Evolutionary conservation across 1,139 yeast genomes (phyloP).

Genomic region (Petasospora fabianii): DNA sequence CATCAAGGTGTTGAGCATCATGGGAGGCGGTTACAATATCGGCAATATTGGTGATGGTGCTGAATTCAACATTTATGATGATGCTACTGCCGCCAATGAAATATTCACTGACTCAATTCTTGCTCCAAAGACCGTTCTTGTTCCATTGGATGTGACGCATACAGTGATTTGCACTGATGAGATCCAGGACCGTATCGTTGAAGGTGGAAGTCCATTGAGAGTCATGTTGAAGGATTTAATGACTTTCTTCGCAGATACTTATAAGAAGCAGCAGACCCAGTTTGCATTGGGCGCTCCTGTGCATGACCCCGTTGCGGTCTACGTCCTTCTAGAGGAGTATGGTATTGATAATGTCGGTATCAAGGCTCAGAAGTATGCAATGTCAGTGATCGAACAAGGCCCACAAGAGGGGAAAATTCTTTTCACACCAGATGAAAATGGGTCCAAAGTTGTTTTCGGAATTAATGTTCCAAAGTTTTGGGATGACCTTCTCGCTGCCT

Average conservation of each 20-base stretch:
- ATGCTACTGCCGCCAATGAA: slow-evolving; percentile 68
- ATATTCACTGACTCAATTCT: slow-evolving; percentile 48
- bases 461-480: slow-evolving; percentile 22
- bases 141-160: slow-evolving; percentile 72
- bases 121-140: slow-evolving; percentile 47
- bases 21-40: slow-evolving; percentile 71
- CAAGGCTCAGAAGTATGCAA: slow-evolving; percentile 8
- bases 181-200: slow-evolving; percentile 37
- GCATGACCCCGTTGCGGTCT: slow-evolving; percentile 78
- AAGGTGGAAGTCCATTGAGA: slow-evolving; percentile 40
- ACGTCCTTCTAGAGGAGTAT: slow-evolving; percentile 45
- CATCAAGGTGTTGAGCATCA: slow-evolving; percentile 53
- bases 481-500: slow-evolving; percentile 13
- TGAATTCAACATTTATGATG: slow-evolving; percentile 75
- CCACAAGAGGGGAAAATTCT: slow-evolving; percentile 20
- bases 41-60: slow-evolving; percentile 40
- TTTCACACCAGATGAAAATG: slow-evolving; percentile 25
- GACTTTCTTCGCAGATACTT: slow-evolving; percentile 49
- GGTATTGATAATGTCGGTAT: slow-evolving; percentile 10
- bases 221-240: slow-evolving; percentile 55
- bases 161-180: slow-evolving; percentile 54
- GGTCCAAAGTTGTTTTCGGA: slow-evolving; percentile 30
- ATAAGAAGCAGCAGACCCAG: slow-evolving; percentile 40
- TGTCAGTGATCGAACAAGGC: slow-evolving; percentile 17
- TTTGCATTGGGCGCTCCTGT: slow-evolving; percentile 65